Evolutionary conservation across 2,329 filamentous ascomycete genomes (phyloP).

Genomic region (Podosphaera xanthii): DNA sequence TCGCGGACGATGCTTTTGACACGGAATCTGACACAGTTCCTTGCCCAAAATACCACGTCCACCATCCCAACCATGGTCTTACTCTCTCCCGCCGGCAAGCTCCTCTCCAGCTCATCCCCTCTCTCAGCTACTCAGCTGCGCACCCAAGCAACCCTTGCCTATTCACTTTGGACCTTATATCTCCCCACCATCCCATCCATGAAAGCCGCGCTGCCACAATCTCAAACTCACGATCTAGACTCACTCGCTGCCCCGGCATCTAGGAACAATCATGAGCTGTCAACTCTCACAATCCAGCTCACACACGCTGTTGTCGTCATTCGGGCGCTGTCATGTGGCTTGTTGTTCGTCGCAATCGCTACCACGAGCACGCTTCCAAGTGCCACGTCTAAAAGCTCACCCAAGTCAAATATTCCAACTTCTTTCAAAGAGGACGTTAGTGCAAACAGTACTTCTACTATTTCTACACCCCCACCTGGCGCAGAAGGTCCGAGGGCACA

Average conservation of each 20-base stretch:
- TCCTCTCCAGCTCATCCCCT: constrained; percentile 36
- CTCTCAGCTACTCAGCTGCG: constrained; percentile 33
- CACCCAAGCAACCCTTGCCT: constrained; percentile 39
- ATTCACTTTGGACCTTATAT: constrained; percentile 37
- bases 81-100: constrained; percentile 35
- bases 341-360: constrained; percentile 39
- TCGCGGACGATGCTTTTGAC: constrained; percentile 29
- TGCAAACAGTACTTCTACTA: constrained; percentile 1
- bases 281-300: constrained; percentile 25
- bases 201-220: constrained; percentile 21
- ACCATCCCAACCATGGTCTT: constrained; percentile 36
- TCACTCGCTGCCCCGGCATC: constrained; percentile 4
- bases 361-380: constrained; percentile 14
- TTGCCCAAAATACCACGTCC: constrained; percentile 30
- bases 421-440: constrained; percentile 5
- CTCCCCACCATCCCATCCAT: constrained; percentile 18
- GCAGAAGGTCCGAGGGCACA: constrained; percentile 19
- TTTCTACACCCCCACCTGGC: constrained; percentile 15
- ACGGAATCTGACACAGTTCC: constrained; percentile 39
- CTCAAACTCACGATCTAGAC: constrained; percentile 5
- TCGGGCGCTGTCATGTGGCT: constrained; percentile 30
- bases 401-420: constrained; percentile 7
- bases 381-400: constrained; percentile 2
- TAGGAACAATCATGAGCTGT: constrained; percentile 7
- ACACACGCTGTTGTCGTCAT: constrained; percentile 32